Evolutionary conservation across 805 yeast genomes (phyloP), one percentile per base, ranked within the genome.

Genomic region (Candida sanyiensis): DNA sequence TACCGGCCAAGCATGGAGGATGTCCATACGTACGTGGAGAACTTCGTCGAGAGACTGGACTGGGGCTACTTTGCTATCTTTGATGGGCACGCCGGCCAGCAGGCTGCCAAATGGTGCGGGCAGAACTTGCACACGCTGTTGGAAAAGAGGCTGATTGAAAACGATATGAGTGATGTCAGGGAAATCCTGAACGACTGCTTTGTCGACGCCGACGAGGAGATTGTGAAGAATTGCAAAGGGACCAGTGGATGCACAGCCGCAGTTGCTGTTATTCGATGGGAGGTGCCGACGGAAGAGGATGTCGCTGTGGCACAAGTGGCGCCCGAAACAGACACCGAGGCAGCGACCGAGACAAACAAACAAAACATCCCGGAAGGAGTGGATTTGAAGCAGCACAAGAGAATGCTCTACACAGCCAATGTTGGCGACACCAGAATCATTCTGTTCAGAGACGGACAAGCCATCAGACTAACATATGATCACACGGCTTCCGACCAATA

Each of bases 41-140:
- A 89, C 64, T 89, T 84, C 66, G 93, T 89, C n/a, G 95, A 86
- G 50, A 61, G 87, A 41, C 66, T 83, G 22, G 96, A 88, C 58
- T 83, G 95, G 83, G 97, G 96, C 2, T 90, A 85, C 57, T 88
- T 90, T 71, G 97, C 94, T 13, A 73, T 90, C 1, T 90, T 88
- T 62, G 98, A 90, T 61, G 98, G 98, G 9, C 98, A 90, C 63
- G 97, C 97, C 2, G 98, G 98, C 17, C 78, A 78, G 39, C 86
- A 79, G 49, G 82, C 95, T 7, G 95, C 98, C 2, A 76, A 90
- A 52, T 89, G 95, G 94, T 88, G 97, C 64, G 95, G 96, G 0
- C 79, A 85, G 46, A 78, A 83, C 51, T 60, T 90, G 41, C 97
- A 90, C 57, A 66, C 77, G 18, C 62, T 83, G 22, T 57, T 84